These are phyloP conservation scores for Talaromyces adpressus DNA, from an alignment of 495 filamentous ascomycete species.

Conservation along the genomic window DNA sequence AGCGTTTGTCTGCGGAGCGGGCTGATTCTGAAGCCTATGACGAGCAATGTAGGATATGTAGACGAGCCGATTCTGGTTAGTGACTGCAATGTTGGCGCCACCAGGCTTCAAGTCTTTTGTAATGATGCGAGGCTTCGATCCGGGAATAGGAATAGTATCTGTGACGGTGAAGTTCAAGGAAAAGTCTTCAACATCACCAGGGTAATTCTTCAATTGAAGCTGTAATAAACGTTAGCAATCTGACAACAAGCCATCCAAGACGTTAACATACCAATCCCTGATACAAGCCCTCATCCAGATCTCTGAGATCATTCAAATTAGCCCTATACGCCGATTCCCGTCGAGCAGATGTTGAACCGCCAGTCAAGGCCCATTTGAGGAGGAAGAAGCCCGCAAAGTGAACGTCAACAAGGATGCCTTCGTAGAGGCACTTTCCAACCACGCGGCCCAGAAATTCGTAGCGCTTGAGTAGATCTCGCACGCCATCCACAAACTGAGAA, in stretches of 20 bases:
- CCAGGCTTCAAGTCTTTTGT: slow-evolving; percentile 68
- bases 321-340: slow-evolving; percentile 70
- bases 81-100: slow-evolving; percentile 74
- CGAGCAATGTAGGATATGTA: slow-evolving; percentile 90
- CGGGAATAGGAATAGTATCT: slow-evolving; percentile 59
- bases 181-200: slow-evolving; percentile 72
- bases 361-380: slow-evolving; percentile 82
- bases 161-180: slow-evolving; percentile 84
- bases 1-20: slow-evolving; percentile 68
- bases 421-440: slow-evolving; percentile 95
- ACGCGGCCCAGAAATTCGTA: slow-evolving; percentile 92
- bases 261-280: slow-evolving; percentile 66
- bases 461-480: slow-evolving; percentile 58
- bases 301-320: slow-evolving; percentile 86
- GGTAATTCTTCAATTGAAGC: slow-evolving; percentile 82
- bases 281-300: slow-evolving; percentile 90
- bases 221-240: slow-evolving; percentile 15
- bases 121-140: slow-evolving; percentile 36
- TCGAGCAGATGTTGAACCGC: slow-evolving; percentile 51
- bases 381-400: slow-evolving; percentile 94
- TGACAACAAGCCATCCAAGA: not conserved
- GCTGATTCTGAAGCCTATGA: slow-evolving; percentile 76
- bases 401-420: slow-evolving; percentile 93
- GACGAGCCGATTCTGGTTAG: slow-evolving; percentile 83
- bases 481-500: slow-evolving; percentile 46